These are phyloP conservation scores for Talinum fruticosum DNA, from an alignment of 148 eudicot species.

Conservation along the genomic window DNA sequence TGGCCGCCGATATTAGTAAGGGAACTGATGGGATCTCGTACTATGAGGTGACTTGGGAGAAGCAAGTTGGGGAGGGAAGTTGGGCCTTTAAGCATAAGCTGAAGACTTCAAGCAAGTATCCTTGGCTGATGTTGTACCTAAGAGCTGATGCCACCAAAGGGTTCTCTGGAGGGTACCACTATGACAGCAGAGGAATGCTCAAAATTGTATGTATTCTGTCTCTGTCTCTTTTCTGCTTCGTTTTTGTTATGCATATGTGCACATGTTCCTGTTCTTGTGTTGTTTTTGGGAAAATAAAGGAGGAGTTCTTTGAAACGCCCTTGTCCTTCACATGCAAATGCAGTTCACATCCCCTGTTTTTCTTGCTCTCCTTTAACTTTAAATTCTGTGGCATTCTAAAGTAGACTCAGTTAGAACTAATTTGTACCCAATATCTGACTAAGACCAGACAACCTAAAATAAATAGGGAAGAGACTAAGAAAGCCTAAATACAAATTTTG, in stretches of 20 bases:
- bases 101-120: constrained; percentile 46
- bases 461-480: not conserved
- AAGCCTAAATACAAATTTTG: not conserved
- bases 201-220: constrained; percentile 39
- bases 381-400: not conserved
- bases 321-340: not conserved
- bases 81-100: constrained; percentile 60
- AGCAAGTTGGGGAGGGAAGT: constrained; percentile 41
- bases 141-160: constrained; percentile 65
- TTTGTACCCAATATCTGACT: not conserved
- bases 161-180: constrained; percentile 61
- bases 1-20: constrained; percentile 23
- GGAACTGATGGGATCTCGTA: constrained; percentile 31
- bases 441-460: not conserved
- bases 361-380: not conserved
- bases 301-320: not conserved
- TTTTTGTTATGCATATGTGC: not conserved
- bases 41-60: constrained; percentile 61
- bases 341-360: not conserved
- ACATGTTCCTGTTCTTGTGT: not conserved
- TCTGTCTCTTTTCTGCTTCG: not conserved
- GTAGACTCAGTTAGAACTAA: not conserved
- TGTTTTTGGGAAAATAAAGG: not conserved
- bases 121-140: constrained; percentile 64
- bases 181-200: constrained; percentile 63